Evolutionary conservation across 768 basidiomycete genomes (phyloP), one percentile per base, ranked within the genome.

Genomic region (Phlegmacium glaucopus): DNA sequence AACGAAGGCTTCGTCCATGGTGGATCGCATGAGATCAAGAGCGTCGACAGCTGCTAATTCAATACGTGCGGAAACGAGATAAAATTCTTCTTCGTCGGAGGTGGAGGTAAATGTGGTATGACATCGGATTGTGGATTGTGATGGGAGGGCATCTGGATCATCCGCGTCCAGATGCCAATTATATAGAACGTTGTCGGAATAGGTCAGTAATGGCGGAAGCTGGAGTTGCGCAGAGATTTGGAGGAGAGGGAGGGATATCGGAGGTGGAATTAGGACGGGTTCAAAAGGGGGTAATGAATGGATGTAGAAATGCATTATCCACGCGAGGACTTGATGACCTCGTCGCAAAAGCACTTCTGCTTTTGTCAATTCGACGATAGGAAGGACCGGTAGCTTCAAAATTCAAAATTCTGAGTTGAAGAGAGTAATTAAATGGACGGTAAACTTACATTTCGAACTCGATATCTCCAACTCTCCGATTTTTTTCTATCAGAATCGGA

Each of bases 121-220:
- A 49, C 76, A 78, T 37, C 77, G 76, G 42, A 94, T 71, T 58
- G 90, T 84, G 45, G 82, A 67, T 5, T 78, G 64, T 26, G 77
- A 69, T 1, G 75, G 80, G 67, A 69, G 13, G 67, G 72, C 60
- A 55, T 48, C 67, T 40, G 40, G 50, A 53, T 62, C 27, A 45
- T 73, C 48, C 58, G n/a, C 67, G 28, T 48, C 65, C 44, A 63
- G 71, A 50, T 60, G 44, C 85, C 87, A 90, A 62, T 95, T 95
- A 68, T 93, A 96, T 22, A 96, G 77, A 7, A 96, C 93, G 25
- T 85, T 86, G 62, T 95, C 93, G 9, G 93, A 85, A 61, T 93
- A 96, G 4, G 93, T 96, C 48, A 93, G 74, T 34, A 95, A n/a
- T n/a, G 94, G 92, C 0, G 94, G 94, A 1, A 96, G 69, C 45